Evolutionary conservation across 768 basidiomycete species (phyloP).

Genomic region (Xanthoconium stramineum): DNA sequence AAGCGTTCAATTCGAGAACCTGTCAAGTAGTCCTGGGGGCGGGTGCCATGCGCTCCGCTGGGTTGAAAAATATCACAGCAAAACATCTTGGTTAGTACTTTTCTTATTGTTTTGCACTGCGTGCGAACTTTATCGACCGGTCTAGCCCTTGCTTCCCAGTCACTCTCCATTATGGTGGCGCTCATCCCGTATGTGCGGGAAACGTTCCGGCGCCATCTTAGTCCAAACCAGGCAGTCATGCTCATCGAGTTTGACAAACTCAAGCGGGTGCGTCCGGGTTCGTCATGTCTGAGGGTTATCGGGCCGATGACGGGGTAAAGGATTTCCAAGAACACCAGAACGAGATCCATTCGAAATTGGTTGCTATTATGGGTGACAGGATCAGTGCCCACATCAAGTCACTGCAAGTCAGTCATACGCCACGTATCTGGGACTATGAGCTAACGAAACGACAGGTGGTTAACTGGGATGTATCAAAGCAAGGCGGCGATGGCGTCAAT

Average conservation of each 20-base stretch:
- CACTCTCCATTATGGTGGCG: constrained; percentile 88
- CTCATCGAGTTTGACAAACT: constrained; percentile 97
- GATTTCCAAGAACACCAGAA: constrained; percentile 99
- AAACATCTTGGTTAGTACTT: constrained; percentile 80
- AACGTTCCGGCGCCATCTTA: constrained; percentile 89
- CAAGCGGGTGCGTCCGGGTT: constrained; percentile 68
- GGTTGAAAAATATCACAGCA: constrained; percentile 96
- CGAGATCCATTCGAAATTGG: constrained; percentile 95
- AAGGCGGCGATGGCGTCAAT: constrained; percentile 63
- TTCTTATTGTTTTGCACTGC: constrained; percentile 16
- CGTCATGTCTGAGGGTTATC: background rate
- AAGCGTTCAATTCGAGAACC: constrained; percentile 96
- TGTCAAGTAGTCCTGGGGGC: constrained; percentile 98
- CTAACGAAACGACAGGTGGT: constrained; percentile 50
- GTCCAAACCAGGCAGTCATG: constrained; percentile 93
- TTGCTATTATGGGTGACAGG: constrained; percentile 98
- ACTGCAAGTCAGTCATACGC: constrained; percentile 55
- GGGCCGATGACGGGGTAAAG: constrained; percentile 34
- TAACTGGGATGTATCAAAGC: constrained; percentile 68
- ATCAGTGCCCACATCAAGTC: constrained; percentile 80
- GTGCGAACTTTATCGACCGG: constrained; percentile 16
- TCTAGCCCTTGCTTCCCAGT: constrained; percentile 91
- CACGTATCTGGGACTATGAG: constrained; percentile 1
- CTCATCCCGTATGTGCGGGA: constrained; percentile 96
- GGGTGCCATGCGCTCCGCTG: constrained; percentile 98